Evolutionary conservation across 257 asterid genomes (phyloP).

Genomic region (Capsicum pubescens): DNA sequence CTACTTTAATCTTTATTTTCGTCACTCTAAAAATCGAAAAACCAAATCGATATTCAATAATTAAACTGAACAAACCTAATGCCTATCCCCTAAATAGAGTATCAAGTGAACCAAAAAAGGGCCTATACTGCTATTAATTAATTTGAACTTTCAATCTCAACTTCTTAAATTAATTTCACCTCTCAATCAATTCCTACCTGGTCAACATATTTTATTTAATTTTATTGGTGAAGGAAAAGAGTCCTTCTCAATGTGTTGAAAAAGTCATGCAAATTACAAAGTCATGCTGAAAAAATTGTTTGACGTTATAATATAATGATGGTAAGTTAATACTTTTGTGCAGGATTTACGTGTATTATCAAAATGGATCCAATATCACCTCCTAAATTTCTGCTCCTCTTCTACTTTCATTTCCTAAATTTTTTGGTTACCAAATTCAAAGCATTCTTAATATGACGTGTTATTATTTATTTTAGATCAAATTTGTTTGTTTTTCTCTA

Average conservation of each 20-base stretch:
- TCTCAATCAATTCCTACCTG: neutral
- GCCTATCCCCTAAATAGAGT: too few species aligned
- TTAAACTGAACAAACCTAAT: too few species aligned
- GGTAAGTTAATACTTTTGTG: neutral
- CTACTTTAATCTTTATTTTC: too few species aligned
- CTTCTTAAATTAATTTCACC: neutral
- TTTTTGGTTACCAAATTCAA: neutral
- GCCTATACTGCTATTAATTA: neutral
- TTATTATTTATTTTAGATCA: neutral
- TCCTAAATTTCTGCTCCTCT: neutral
- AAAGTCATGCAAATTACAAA: neutral
- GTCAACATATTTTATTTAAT: neutral
- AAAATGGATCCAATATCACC: neutral
- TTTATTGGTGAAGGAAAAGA: neutral
- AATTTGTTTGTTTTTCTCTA: accelerated
- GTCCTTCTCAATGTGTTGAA: neutral
- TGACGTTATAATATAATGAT: neutral
- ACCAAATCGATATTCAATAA: too few species aligned
- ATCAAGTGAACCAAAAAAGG: conserved; percentile 20
- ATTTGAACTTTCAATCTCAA: neutral
- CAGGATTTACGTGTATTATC: neutral
- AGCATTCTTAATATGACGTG: too few species aligned
- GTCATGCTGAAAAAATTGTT: neutral
- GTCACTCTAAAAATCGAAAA: too few species aligned
- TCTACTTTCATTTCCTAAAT: neutral